Percentiles rank a stretch among this genome's conserved stretches.
These are phyloP conservation scores for Phialocephala subalpina DNA, from an alignment of 2,329 filamentous ascomycete genomes.

Conservation along the genomic window DNA sequence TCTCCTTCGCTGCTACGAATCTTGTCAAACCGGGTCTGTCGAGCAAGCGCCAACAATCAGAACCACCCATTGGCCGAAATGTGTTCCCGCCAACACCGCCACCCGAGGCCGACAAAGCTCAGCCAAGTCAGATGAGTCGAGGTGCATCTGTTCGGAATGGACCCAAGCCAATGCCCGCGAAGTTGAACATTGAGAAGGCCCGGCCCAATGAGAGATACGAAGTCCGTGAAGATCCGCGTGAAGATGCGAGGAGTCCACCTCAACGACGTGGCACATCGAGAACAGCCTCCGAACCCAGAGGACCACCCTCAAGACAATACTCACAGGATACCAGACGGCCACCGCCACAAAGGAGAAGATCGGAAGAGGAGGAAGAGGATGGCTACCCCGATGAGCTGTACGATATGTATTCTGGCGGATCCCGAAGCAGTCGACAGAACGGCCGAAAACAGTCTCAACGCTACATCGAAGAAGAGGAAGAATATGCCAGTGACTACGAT, in stretches of 20 bases:
- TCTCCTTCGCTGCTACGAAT: slow-evolving; percentile 92
- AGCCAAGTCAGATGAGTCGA: slow-evolving; percentile 52
- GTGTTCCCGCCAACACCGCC: slow-evolving; percentile 98
- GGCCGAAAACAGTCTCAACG: slow-evolving; percentile 55
- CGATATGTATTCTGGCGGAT: slow-evolving; percentile 66
- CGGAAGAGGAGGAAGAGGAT: slow-evolving; percentile 60
- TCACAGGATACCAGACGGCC: slow-evolving; percentile 41
- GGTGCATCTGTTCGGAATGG: slow-evolving; percentile 69
- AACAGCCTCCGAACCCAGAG: slow-evolving; percentile 59
- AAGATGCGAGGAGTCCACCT: slow-evolving; percentile 45
- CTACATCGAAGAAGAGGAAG: slow-evolving; percentile 84
- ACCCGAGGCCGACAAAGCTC: slow-evolving; percentile 80
- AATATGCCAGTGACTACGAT: slow-evolving; percentile 76
- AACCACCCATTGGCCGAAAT: slow-evolving; percentile 79
- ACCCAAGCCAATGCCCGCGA: slow-evolving; percentile 66
- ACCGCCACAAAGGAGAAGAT: slow-evolving; percentile 37
- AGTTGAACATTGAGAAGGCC: slow-evolving; percentile 67
- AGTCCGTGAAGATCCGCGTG: slow-evolving; percentile 37
- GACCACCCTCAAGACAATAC: slow-evolving; percentile 46
- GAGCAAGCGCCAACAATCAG: slow-evolving; percentile 84
- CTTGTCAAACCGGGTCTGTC: slow-evolving; percentile 86
- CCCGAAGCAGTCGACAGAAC: slow-evolving; percentile 47
- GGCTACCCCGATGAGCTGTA: slow-evolving; percentile 69
- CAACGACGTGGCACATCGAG: slow-evolving; percentile 54
- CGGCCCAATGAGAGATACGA: slow-evolving; percentile 53